Conservation (phyloP, 2,329 filamentous ascomycete species). For the Stachybotrys chlorohalonatus region DNA sequence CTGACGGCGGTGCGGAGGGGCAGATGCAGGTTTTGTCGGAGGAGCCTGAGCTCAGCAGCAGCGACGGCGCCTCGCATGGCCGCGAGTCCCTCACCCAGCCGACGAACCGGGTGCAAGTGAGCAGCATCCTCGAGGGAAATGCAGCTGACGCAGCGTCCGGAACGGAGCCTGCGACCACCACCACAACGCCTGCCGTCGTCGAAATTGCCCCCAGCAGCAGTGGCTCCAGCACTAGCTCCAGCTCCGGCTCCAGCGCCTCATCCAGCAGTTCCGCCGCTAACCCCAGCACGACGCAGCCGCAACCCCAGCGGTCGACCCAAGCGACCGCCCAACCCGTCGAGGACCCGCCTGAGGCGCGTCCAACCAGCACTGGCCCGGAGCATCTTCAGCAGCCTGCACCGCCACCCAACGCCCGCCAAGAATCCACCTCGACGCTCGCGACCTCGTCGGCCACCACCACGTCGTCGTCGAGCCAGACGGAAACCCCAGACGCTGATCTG, state of each 20-base stretch:
- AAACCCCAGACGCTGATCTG: not conserved
- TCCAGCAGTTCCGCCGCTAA: conserved; percentile 11
- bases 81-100: not conserved
- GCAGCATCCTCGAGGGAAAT: not conserved
- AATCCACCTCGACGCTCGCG: conserved; percentile 9
- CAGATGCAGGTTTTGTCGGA: conserved; percentile 1
- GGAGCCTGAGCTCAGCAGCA: conserved; percentile 7
- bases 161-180: not conserved
- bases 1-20: not conserved
- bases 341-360: not conserved
- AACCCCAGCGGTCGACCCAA: not conserved
- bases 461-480: conserved; percentile 1
- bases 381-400: conserved; percentile 9
- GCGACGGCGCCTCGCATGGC: conserved; percentile 1
- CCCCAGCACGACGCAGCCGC: conserved; percentile 3
- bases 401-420: conserved; percentile 8
- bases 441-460: conserved; percentile 8
- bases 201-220: not conserved
- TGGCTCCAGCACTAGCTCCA: conserved; percentile 3
- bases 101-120: not conserved
- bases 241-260: conserved; percentile 5
- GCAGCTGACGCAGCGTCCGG: not conserved
- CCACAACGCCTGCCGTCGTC: not conserved
- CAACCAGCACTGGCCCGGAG: conserved; percentile 3
- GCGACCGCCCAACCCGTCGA: not conserved